Percentiles rank a stretch among this genome's conserved stretches.
phyloP scores from a whole-genome alignment of 2,329 filamentous ascomycete genomes.

The Epicoccum sorghinum region DNA sequence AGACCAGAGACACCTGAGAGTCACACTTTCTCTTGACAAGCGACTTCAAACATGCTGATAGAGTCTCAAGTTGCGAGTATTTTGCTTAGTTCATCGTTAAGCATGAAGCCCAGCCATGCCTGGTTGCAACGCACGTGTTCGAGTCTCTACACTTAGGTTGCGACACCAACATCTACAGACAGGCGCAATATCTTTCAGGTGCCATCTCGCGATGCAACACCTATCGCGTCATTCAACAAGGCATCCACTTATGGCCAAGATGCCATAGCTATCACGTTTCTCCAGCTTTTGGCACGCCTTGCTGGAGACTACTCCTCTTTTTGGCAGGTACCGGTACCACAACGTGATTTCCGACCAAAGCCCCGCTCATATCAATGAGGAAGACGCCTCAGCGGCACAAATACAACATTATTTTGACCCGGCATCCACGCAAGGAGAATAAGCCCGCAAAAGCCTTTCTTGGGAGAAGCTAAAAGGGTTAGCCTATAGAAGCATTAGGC shows the following conservation, averaged over 20 bases:
- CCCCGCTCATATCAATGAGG: slow-evolving; percentile 25
- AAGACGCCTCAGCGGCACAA: slow-evolving; percentile 21
- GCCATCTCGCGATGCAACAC: not conserved
- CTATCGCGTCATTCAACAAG: slow-evolving; percentile 14
- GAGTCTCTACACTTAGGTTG: no score
- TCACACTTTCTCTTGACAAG: no score
- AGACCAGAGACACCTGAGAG: no score
- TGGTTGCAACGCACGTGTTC: no score
- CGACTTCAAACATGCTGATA: no score
- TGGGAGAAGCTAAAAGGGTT: slow-evolving; percentile 27
- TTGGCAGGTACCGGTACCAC: slow-evolving; percentile 28
- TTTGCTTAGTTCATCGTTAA: no score
- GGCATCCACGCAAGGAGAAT: slow-evolving; percentile 24
- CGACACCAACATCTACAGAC: no score
- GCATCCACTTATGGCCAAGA: slow-evolving; percentile 12
- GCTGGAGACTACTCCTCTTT: slow-evolving; percentile 17
- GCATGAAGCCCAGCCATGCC: no score
- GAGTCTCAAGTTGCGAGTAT: no score
- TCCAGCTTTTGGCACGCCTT: slow-evolving; percentile 12
- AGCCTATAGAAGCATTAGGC: slow-evolving; percentile 14
- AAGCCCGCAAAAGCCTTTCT: slow-evolving; percentile 27
- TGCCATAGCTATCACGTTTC: slow-evolving; percentile 9
- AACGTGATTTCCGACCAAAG: slow-evolving; percentile 15
- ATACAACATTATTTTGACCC: slow-evolving; percentile 20
- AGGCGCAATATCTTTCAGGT: no score